Conservation (phyloP, 2,329 filamentous ascomycete species). For the Phaeophleospora eucalypticola region DNA sequence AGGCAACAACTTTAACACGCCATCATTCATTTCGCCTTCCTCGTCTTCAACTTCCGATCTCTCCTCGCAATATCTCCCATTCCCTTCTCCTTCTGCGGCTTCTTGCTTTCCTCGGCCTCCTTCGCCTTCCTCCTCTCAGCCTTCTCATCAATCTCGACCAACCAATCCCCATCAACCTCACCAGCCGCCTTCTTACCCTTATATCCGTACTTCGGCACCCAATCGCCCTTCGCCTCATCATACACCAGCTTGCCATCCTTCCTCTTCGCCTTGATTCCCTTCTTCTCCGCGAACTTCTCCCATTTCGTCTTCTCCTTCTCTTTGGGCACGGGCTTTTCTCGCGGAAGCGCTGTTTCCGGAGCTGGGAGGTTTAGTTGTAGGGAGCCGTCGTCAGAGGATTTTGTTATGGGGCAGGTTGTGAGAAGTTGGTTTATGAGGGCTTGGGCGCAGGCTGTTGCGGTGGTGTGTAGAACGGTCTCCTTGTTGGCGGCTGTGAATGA, state of each 20-base stretch:
- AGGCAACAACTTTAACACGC: no score
- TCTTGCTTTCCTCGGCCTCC: slow-evolving; percentile 52
- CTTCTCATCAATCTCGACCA: slow-evolving; percentile 79
- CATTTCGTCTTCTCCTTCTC: slow-evolving; percentile 85
- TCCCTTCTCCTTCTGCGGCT: slow-evolving; percentile 15
- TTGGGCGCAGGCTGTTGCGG: slow-evolving; percentile 86
- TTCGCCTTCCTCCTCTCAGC: slow-evolving; percentile 58
- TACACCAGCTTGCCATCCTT: slow-evolving; percentile 77
- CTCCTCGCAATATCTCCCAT: slow-evolving; percentile 16
- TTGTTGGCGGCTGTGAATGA: slow-evolving; percentile 41
- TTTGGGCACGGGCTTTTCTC: slow-evolving; percentile 85
- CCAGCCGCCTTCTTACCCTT: slow-evolving; percentile 82
- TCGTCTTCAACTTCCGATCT: slow-evolving; percentile 18
- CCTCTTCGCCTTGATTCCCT: slow-evolving; percentile 88
- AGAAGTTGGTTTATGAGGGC: slow-evolving; percentile 91
- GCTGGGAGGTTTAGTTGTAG: slow-evolving; percentile 76
- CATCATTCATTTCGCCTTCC: slow-evolving; percentile 21
- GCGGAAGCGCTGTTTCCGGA: slow-evolving; percentile 67
- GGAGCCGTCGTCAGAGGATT: slow-evolving; percentile 57
- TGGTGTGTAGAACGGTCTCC: slow-evolving; percentile 65
- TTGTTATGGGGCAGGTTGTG: slow-evolving; percentile 75
- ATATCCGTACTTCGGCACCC: slow-evolving; percentile 94
- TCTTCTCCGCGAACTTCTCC: slow-evolving; percentile 94
- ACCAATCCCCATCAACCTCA: slow-evolving; percentile 67
- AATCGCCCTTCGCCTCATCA: slow-evolving; percentile 79